phyloP scores from a whole-genome alignment of 495 filamentous ascomycete species.

The Talaromyces nanjingensis region DNA sequence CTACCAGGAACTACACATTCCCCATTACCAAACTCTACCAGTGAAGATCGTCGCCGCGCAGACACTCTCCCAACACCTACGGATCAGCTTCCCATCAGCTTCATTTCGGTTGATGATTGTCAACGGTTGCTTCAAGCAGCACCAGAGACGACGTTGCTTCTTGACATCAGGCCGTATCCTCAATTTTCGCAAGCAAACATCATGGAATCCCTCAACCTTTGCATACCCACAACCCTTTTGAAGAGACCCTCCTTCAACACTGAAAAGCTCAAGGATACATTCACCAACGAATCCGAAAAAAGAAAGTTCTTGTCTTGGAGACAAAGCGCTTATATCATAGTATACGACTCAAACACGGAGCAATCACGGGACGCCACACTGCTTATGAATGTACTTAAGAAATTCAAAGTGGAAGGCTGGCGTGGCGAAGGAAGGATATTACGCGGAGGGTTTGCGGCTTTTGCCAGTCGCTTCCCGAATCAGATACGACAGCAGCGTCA shows the following conservation, averaged over 20 bases:
- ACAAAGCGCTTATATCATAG: slow-evolving; percentile 65
- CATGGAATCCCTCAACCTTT: slow-evolving; percentile 75
- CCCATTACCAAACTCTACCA: slow-evolving; percentile 19
- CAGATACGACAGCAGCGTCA: slow-evolving; percentile 25
- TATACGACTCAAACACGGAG: slow-evolving; percentile 75
- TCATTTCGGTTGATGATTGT: slow-evolving; percentile 60
- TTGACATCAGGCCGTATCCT: slow-evolving; percentile 86
- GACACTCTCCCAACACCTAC: slow-evolving; percentile 49
- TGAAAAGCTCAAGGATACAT: slow-evolving; percentile 82
- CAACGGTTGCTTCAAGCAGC: slow-evolving; percentile 56
- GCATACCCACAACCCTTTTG: slow-evolving; percentile 88
- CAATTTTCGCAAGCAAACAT: slow-evolving; percentile 74
- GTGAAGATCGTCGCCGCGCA: slow-evolving; percentile 41
- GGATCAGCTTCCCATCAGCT: slow-evolving; percentile 29
- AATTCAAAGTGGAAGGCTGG: slow-evolving; percentile 84
- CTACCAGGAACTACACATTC: slow-evolving; percentile 12
- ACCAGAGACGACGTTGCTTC: slow-evolving; percentile 54
- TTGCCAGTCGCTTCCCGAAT: slow-evolving; percentile 43
- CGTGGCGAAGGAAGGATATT: slow-evolving; percentile 65
- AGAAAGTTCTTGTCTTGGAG: slow-evolving; percentile 72
- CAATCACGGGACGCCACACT: slow-evolving; percentile 69
- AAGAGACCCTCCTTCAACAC: slow-evolving; percentile 89
- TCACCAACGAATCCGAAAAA: slow-evolving; percentile 67
- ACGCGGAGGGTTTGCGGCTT: slow-evolving; percentile 48
- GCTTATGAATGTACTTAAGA: slow-evolving; percentile 82